phyloP scores from a whole-genome alignment of 192 early-diverging fungal species.

The Entomortierella parvispora region DNA sequence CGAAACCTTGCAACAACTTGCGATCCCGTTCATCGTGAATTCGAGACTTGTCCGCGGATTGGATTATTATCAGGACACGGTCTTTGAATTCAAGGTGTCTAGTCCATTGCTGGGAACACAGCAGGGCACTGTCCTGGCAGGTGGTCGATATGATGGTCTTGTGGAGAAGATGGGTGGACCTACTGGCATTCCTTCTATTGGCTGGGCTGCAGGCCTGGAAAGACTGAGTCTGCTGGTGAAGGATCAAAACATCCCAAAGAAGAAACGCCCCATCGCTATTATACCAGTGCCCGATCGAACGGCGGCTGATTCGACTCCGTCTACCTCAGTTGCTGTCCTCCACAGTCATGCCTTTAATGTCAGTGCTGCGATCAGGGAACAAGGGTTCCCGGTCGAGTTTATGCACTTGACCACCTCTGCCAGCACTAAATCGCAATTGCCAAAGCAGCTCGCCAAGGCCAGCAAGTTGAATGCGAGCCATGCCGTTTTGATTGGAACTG shows the following conservation, averaged over 20 bases:
- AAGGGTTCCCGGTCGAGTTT: slow-evolving; percentile 28
- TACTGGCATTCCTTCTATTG: slow-evolving; percentile 60
- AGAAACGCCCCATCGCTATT: slow-evolving; percentile 31
- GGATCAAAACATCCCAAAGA: slow-evolving; percentile 1
- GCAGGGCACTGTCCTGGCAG: slow-evolving; percentile 74
- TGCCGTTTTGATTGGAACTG: slow-evolving; percentile 45
- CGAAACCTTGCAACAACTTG: slow-evolving; percentile 49
- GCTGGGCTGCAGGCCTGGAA: slow-evolving; percentile 76
- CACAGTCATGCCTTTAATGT: slow-evolving; percentile 28
- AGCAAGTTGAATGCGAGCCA: slow-evolving; percentile 50
- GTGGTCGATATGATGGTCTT: slow-evolving; percentile 73
- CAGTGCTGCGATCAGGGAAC: slow-evolving; percentile 3
- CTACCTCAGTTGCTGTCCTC: background rate
- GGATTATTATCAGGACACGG: slow-evolving; percentile 78
- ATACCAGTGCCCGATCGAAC: slow-evolving; percentile 38
- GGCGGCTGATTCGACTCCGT: background rate
- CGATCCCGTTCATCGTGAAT: slow-evolving; percentile 64
- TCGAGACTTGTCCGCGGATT: slow-evolving; percentile 68
- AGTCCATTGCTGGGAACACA: slow-evolving; percentile 57
- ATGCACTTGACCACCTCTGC: slow-evolving; percentile 15
- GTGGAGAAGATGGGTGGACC: slow-evolving; percentile 64
- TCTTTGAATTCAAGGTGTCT: slow-evolving; percentile 68
- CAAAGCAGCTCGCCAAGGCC: slow-evolving; percentile 34
- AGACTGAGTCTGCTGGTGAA: slow-evolving; percentile 60
- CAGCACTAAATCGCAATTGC: slow-evolving; percentile 24